Evolutionary conservation across 225 moss, liverwort and hornwort species (phyloP).

Genomic region (Pleurozium schreberi): DNA sequence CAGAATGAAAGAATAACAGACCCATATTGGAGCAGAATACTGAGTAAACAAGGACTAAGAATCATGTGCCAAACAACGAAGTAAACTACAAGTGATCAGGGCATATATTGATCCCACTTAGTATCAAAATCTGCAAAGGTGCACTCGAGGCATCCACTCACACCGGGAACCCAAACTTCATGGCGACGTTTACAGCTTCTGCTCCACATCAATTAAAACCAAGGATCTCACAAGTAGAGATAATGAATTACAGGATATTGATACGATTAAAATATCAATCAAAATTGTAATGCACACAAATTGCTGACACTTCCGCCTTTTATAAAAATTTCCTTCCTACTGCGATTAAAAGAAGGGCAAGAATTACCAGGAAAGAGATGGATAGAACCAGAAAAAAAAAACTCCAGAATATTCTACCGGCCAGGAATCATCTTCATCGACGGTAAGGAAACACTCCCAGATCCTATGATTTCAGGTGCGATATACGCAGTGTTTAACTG

Average conservation of each 20-base stretch:
- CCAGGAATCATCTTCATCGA: neutral
- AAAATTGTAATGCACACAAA: neutral
- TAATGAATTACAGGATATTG: neutral
- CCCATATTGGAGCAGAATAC: neutral
- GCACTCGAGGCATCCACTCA: neutral
- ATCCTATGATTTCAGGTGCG: neutral
- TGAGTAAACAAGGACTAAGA: neutral
- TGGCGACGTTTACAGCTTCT: neutral
- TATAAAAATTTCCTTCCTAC: neutral
- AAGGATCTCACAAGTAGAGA: neutral
- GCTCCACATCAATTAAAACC: neutral
- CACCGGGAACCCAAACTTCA: neutral
- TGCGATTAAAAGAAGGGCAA: neutral
- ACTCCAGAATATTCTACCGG: neutral
- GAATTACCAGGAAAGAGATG: neutral
- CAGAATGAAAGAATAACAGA: neutral
- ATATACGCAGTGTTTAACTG: neutral
- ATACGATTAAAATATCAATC: neutral
- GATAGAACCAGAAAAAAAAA: neutral
- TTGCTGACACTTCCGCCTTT: neutral
- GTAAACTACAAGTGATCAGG: neutral
- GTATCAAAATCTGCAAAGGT: neutral
- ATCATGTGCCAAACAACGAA: neutral
- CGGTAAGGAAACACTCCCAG: neutral
- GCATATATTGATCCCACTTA: neutral